phyloP scores from a whole-genome alignment of 1,139 yeast genomes.

The Magnusiomyces fungicola region DNA sequence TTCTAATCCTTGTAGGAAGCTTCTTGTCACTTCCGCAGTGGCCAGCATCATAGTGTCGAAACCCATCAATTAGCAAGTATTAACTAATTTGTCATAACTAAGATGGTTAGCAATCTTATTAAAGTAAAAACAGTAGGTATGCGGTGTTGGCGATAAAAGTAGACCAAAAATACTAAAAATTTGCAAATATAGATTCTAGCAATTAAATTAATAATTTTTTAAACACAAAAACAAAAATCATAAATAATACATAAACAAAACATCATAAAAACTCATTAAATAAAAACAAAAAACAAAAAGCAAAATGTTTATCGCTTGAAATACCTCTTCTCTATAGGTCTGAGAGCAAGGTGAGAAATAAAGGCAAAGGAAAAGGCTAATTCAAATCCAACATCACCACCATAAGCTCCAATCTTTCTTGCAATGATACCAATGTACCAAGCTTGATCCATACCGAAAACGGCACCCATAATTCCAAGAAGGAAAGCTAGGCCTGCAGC shows the following conservation, averaged over 20 bases:
- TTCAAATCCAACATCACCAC: constrained; percentile 88
- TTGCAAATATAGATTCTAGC: too few relatives aligned
- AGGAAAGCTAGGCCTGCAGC: constrained; percentile 75
- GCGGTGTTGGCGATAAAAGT: too few relatives aligned
- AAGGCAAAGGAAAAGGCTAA: constrained; percentile 65
- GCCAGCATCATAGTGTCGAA: too few relatives aligned
- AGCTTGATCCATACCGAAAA: constrained; percentile 74
- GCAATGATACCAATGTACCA: constrained; percentile 77
- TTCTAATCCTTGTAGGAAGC: too few relatives aligned
- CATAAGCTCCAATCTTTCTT: constrained; percentile 50
- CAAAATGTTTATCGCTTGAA: constrained; percentile 22
- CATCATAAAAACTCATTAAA: not conserved
- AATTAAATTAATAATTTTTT: not conserved
- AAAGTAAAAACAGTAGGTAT: too few relatives aligned
- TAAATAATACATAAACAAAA: not conserved
- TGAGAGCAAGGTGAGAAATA: constrained; percentile 49
- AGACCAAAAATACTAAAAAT: too few relatives aligned
- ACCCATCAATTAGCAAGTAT: too few relatives aligned
- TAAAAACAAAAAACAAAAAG: not conserved
- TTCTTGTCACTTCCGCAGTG: too few relatives aligned
- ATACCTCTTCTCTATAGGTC: constrained; percentile 52
- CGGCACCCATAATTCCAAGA: constrained; percentile 82
- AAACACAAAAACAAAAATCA: not conserved
- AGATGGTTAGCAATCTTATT: too few relatives aligned
- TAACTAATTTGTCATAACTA: too few relatives aligned